Evolutionary conservation across 495 filamentous ascomycete genomes (phyloP).

Genomic region (Aspergillus conjunctus): DNA sequence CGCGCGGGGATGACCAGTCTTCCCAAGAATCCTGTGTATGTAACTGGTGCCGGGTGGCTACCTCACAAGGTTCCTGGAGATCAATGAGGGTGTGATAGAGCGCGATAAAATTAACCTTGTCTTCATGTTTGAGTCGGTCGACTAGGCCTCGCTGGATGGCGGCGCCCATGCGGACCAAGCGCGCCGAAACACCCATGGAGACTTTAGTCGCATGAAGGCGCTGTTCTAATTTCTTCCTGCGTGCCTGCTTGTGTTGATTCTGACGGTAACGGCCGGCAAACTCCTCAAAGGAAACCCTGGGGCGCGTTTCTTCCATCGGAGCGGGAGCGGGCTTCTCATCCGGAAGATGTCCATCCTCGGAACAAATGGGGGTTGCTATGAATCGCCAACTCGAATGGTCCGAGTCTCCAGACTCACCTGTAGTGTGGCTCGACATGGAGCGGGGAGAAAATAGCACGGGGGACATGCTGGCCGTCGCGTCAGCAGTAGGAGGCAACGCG

Average conservation of each 20-base stretch:
- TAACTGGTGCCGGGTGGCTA: constrained; percentile 51
- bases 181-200: constrained; percentile 76
- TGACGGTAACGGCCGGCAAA: constrained; percentile 46
- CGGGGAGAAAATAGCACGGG: constrained; percentile 21
- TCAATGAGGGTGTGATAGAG: constrained; percentile 88
- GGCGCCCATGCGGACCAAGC: constrained; percentile 75
- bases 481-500: constrained; percentile 36
- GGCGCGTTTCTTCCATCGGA: constrained; percentile 26
- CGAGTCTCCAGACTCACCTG: constrained; percentile 49
- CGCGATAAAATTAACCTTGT: constrained; percentile 83
- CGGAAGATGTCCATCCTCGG: constrained; percentile 27
- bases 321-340: constrained; percentile 16
- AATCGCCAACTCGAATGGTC: constrained; percentile 41
- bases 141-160: constrained; percentile 80
- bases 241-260: constrained; percentile 46
- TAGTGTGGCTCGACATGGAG: constrained; percentile 16
- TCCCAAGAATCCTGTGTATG: constrained; percentile 46
- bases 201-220: constrained; percentile 53
- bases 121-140: constrained; percentile 84
- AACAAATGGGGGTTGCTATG: constrained; percentile 26
- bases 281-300: constrained; percentile 47
- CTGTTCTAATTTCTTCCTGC: constrained; percentile 44
- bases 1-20: constrained; percentile 35
- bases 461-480: constrained; percentile 30
- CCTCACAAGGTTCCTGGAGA: constrained; percentile 81